Percentiles rank a stretch among this genome's conserved stretches.
Conservation (phyloP, 495 filamentous ascomycete genomes). For the Pseudevernia furfuracea region DNA sequence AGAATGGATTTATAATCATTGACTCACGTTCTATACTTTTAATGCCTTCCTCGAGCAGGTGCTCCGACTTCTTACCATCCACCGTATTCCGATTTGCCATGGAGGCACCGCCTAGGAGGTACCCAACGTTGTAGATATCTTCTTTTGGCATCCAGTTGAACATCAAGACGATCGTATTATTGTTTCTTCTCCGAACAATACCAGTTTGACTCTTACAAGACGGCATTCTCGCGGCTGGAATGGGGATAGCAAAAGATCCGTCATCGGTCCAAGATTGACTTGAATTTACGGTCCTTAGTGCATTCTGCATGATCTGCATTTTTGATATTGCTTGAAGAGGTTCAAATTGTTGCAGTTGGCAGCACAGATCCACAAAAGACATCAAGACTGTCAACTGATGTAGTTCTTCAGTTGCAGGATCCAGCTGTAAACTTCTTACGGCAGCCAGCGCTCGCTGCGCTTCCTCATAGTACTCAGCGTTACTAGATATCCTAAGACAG, state of each 20-base stretch:
- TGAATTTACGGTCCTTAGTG: conserved; percentile 55
- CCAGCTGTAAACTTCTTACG: conserved; percentile 67
- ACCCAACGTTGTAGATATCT: conserved; percentile 64
- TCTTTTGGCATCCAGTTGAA: conserved; percentile 60
- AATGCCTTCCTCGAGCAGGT: conserved; percentile 59
- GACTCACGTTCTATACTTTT: conserved; percentile 48
- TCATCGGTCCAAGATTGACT: conserved; percentile 54
- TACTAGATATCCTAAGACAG: conserved; percentile 57
- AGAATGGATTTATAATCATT: neutral
- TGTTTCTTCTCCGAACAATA: conserved; percentile 36
- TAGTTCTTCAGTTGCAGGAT: conserved; percentile 54
- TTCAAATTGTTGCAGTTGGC: conserved; percentile 57
- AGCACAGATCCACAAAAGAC: conserved; percentile 75
- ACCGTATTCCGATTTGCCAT: conserved; percentile 53
- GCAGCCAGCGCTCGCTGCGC: conserved; percentile 77
- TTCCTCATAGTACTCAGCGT: conserved; percentile 67
- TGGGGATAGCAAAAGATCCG: conserved; percentile 66
- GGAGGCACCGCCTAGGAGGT: conserved; percentile 64
- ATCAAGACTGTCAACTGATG: conserved; percentile 66
- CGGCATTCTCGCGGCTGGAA: conserved; percentile 46
- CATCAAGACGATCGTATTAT: conserved; percentile 41
- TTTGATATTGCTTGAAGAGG: conserved; percentile 58
- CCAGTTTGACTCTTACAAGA: conserved; percentile 13
- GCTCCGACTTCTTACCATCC: conserved; percentile 59
- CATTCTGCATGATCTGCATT: conserved; percentile 58